Base-by-base conservation (phyloP, 345 rosid species). In the rapeseed (Brassica napus) region DNA sequence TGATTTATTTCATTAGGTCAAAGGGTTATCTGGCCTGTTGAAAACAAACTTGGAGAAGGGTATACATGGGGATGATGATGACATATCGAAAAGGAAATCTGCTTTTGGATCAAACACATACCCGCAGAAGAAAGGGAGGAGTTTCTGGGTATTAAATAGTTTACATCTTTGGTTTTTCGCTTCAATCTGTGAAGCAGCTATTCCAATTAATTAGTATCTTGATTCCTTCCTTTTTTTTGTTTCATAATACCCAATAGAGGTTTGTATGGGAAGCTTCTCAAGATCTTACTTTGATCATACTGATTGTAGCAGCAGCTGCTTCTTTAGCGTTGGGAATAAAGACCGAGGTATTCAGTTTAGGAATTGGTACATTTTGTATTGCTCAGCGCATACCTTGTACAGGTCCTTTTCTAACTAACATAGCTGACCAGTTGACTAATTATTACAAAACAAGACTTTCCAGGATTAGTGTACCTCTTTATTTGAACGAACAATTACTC, bases 241-340 rank as follows among this genome's bases (percentile, higher is more conserved):
- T 31, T 37, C 8, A 34, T 55, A 57, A 55, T 74, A 35, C 18
- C 12, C 72, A 37, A 37, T 79, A 95, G 99, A 90, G 86, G 78
- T 91, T 91, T 80, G 89, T 89, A 52, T 91, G 96, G 96, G 96
- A 91, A 87, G 93, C 96, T 64, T 88, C 93, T 83, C 96, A 89
- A 69, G 96, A 91, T 83, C 93, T 91, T 86, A 91, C 96, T 35
- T 84, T 95, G 84, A 86, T 93, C 79, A 95, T 95, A 83, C 83
- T 95, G 89, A 86, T 93, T 73, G 76, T 91, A 66, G 99, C 99
- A 84, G 99, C 99, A n/a, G 84, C 79, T 66, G 94, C 92, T 80
- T 95, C 98, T 61, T 83, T 95, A 85, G 99, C 81, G 3, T 76
- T 95, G 82, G 99, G 99, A 69, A 91, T 95, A 71, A 95, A 95